Percentiles rank a stretch among this genome's conserved stretches.
Conservation (phyloP, 257 asterid genomes). For the Misopates orontium region DNA sequence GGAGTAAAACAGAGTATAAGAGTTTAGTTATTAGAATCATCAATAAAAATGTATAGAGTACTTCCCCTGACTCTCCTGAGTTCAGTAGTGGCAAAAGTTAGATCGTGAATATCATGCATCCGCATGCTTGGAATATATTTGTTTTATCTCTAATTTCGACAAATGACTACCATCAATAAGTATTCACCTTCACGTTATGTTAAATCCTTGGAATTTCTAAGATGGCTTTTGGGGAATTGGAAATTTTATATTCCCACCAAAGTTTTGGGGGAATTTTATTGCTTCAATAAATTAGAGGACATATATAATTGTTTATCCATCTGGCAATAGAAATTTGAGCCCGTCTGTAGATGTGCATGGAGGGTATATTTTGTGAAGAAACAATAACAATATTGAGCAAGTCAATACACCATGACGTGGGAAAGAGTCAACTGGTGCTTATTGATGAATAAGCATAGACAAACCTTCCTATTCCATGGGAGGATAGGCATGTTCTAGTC, state of each 20-base stretch:
- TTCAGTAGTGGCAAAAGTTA: not conserved
- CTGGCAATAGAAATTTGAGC: not conserved
- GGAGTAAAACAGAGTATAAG: slow-evolving; percentile 9
- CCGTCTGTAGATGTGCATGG: not conserved
- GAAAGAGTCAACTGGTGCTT: not conserved
- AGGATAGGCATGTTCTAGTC: not conserved
- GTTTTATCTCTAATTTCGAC: not conserved
- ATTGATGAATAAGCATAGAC: not conserved
- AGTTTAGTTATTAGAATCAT: slow-evolving; percentile 1
- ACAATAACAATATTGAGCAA: not conserved
- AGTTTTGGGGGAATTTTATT: not conserved
- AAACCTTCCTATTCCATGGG: not conserved
- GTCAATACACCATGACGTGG: not conserved
- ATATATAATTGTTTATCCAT: not conserved
- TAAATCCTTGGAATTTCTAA: slow-evolving; percentile 11
- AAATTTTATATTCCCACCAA: too few species aligned
- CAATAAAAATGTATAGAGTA: slow-evolving; percentile 7
- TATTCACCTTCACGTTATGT: not conserved
- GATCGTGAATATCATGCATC: slow-evolving; percentile 8
- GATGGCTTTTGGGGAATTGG: not conserved
- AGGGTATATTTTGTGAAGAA: not conserved
- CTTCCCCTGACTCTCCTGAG: not conserved
- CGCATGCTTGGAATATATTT: not conserved
- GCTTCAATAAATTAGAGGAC: not conserved
- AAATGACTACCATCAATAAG: not conserved